phyloP scores from a whole-genome alignment of 2,329 filamentous ascomycete species.

The Botrytis galanthina region DNA sequence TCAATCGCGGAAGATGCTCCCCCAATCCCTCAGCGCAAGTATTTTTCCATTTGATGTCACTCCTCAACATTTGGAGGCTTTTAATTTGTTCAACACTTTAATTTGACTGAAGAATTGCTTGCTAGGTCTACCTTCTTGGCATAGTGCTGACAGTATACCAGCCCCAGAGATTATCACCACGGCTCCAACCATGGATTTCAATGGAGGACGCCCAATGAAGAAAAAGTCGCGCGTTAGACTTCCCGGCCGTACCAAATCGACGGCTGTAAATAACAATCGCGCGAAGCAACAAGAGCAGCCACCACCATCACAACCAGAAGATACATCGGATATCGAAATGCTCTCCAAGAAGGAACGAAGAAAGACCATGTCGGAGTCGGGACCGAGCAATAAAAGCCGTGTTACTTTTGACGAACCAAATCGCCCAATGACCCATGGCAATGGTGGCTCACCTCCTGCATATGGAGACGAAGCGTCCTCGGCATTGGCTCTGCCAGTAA shows the following conservation, averaged over 20 bases:
- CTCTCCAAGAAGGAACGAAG: slow-evolving; percentile 45
- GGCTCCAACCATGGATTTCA: slow-evolving; percentile 71
- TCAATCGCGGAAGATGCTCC: slow-evolving; percentile 46
- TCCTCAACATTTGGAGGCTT: slow-evolving; percentile 3
- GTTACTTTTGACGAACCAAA: slow-evolving; percentile 63
- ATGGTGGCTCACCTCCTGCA: slow-evolving; percentile 49
- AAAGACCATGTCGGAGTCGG: slow-evolving; percentile 41
- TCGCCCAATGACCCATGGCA: slow-evolving; percentile 45
- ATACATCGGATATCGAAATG: slow-evolving; percentile 24
- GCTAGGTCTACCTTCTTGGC: background rate
- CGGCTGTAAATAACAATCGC: slow-evolving; percentile 21
- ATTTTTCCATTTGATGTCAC: slow-evolving; percentile 34
- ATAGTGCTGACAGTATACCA: slow-evolving; percentile 36
- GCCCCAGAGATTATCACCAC: slow-evolving; percentile 84
- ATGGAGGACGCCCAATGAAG: slow-evolving; percentile 49
- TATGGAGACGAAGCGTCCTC: slow-evolving; percentile 62
- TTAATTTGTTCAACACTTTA: background rate
- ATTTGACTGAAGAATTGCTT: background rate
- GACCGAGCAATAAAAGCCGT: slow-evolving; percentile 40
- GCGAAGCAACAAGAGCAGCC: slow-evolving; percentile 23
- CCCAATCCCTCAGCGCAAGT: slow-evolving; percentile 57
- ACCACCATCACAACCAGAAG: slow-evolving; percentile 22
- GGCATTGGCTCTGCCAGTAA: slow-evolving; percentile 60
- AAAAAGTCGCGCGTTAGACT: slow-evolving; percentile 56
- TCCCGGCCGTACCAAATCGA: slow-evolving; percentile 45